Evolutionary conservation across 208 protist genomes (phyloP), one percentile per base, ranked within the genome.

Genomic region (Trypanosoma theileri): DNA sequence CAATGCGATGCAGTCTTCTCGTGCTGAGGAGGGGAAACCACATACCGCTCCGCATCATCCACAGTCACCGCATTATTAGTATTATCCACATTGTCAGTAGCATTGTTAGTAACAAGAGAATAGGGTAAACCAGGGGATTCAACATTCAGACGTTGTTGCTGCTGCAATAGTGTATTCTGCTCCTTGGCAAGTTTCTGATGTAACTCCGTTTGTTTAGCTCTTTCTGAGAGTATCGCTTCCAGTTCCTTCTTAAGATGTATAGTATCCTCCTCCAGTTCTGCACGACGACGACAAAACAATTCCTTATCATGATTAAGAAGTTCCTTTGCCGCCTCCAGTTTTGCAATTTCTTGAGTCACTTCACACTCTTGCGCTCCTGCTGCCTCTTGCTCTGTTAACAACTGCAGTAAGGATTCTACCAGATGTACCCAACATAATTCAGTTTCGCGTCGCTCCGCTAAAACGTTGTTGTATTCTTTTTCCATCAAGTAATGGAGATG

Each of bases 111-210:
- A 35, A 6, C 28, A 35, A 6, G 4, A 35, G 28, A 1, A 35
- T 35, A 35, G 1, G 1, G 28, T 35, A 35, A 35, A 8, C 28
- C 28, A 35, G 1, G 28, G 28, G 28, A 35, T 35, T 66, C 61
- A 66, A 35, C 19, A 31, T 51, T 59, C 28, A 66, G 7, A 8
- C 41, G 60, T 22, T 57, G 54, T 42, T 76, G 51, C 31, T 51
- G 58, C 56, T 76, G 48, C 31, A 54, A 42, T 19, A 81, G 71
- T 24, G 48, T 53, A 16, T 59, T 59, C 68, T 79, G 77, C 56
- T 69, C 46, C 13, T 50, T 28, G 1, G 61, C 16, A 58, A 77
- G 54, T 24, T 60, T 22, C 28, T 69, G 45, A 31, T 67, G 64
- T 52, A 64, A 52, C 21, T 13, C 46, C 42, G 42, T 35, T 31